Evolutionary conservation across 768 basidiomycete species (phyloP), one percentile per base, ranked within the genome.

Genomic region (Filobasidium floriforme): DNA sequence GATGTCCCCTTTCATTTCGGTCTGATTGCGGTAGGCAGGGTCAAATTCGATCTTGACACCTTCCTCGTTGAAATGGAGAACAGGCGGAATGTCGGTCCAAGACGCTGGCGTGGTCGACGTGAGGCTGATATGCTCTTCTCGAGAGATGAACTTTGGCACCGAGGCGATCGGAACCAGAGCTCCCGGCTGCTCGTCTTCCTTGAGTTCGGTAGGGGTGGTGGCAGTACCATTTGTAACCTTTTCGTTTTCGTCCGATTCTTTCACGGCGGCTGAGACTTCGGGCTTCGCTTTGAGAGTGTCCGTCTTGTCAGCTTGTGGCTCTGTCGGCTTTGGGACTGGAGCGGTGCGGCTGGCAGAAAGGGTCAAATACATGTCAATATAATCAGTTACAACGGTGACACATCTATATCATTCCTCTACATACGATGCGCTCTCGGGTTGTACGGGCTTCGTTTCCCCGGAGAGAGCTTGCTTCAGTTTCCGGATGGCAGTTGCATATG

Each of bases 81-180:
- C 82, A 0, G 93, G 87, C 1, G 88, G 90, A 65, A 98, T 92
- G 71, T 89, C 87, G 67, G 79, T 81, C 80, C 97, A 96, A 0
- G 90, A 89, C 0, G 82, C 73, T 0, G 94, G 94, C 0, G 94
- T 97, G 0, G 88, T 87, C n/a, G 83, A 84, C 7, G 87, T 82
- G 41, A 92, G 74, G 2, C 78, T 75, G 37, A 81, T 80, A 79
- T 91, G 88, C 70, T 91, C 87, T 60, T 90, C 89, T 10, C 81
- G 79, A 1, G 86, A 80, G 44, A 86, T 79, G 54, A 80, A 84
- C 2, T 69, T 69, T 0, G 86, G 85, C 1, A 83, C 61, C 12
- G 77, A 26, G 37, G 76, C 72, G 70, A 85, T 81, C 11, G 70
- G 65, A 49, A 24, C 29, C 66, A 40, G 49, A 64, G 43, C 69